A percentile compares a stretch with the other conserved stretches of the same genome.
These are phyloP conservation scores for Chimonanthus salicifolius DNA, from an alignment of 164 flowering plant species.

Conservation along the genomic window DNA sequence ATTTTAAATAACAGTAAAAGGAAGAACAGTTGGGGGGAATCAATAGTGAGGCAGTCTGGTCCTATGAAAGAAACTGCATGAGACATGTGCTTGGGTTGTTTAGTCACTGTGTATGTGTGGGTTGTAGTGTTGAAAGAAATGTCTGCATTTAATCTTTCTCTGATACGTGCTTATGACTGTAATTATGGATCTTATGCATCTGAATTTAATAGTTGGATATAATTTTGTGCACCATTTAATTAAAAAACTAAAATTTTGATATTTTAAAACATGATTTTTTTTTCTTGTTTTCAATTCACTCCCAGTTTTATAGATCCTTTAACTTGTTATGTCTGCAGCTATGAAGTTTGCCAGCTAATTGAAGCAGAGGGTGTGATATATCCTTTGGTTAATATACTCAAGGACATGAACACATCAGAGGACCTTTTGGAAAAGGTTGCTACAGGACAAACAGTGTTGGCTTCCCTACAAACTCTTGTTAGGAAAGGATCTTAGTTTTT, in stretches of 20 bases:
- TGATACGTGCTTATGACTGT: not conserved
- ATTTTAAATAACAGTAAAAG: no score
- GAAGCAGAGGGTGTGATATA: conserved; percentile 51
- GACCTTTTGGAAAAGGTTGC: conserved; percentile 54
- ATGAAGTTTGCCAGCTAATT: conserved; percentile 46
- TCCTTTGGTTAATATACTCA: conserved; percentile 43
- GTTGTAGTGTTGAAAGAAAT: no score
- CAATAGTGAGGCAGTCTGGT: no score
- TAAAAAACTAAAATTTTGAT: no score
- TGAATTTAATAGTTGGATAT: no score
- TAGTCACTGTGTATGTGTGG: no score
- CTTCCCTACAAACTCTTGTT: not conserved
- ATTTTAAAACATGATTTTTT: no score
- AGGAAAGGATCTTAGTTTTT: not conserved
- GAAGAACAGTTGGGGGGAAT: no score
- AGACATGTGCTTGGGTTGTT: no score
- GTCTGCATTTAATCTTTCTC: not conserved
- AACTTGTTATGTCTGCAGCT: conserved; percentile 37
- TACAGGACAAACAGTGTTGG: not conserved
- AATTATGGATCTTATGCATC: no score
- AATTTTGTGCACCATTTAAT: not conserved
- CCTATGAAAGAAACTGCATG: no score
- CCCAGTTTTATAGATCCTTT: conserved; percentile 1
- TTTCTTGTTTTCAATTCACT: not conserved
- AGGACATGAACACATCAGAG: conserved; percentile 29